Percentiles rank a stretch among this genome's conserved stretches.
These are phyloP conservation scores for Pythium apleroticum DNA, from an alignment of 352 stramenopile species.

Conservation along the genomic window DNA sequence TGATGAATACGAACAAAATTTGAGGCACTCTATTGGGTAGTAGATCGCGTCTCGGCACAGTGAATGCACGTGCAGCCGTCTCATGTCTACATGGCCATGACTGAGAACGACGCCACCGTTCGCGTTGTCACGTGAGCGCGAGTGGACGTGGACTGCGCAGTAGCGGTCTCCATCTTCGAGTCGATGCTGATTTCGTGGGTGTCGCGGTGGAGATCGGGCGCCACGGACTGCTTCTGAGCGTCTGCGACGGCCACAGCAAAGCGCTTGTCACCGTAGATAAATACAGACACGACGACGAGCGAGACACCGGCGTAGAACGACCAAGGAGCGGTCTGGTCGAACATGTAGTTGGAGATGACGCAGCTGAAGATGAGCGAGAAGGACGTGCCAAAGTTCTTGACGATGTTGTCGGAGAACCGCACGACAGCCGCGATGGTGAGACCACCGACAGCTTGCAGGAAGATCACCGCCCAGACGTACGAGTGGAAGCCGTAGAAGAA, in stretches of 20 bases:
- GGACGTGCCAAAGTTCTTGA: conserved; percentile 90
- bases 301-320: conserved; percentile 80
- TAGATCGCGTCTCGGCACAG: not conserved
- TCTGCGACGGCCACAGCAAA: conserved; percentile 47
- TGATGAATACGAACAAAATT: not conserved
- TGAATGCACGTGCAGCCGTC: not conserved
- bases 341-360: conserved; percentile 91
- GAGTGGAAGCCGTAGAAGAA: conserved; percentile 85
- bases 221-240: conserved; percentile 29
- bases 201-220: conserved; percentile 25
- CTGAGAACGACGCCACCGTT: conserved; percentile 41
- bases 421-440: conserved; percentile 86
- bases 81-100: conserved; percentile 32
- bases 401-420: conserved; percentile 88
- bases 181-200: conserved; percentile 62
- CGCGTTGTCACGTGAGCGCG: conserved; percentile 47
- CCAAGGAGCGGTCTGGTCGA: conserved; percentile 61
- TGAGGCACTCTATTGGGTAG: not conserved
- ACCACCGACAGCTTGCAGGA: conserved; percentile 79
- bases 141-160: conserved; percentile 21
- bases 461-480: conserved; percentile 73
- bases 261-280: conserved; percentile 85
- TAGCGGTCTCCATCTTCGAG: conserved; percentile 33
- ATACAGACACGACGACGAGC: conserved; percentile 77
- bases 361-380: conserved; percentile 88